Percentiles rank a stretch among this genome's conserved stretches.
phyloP scores from a whole-genome alignment of 2,329 filamentous ascomycete species.

The Coniosporium uncinatum region DNA sequence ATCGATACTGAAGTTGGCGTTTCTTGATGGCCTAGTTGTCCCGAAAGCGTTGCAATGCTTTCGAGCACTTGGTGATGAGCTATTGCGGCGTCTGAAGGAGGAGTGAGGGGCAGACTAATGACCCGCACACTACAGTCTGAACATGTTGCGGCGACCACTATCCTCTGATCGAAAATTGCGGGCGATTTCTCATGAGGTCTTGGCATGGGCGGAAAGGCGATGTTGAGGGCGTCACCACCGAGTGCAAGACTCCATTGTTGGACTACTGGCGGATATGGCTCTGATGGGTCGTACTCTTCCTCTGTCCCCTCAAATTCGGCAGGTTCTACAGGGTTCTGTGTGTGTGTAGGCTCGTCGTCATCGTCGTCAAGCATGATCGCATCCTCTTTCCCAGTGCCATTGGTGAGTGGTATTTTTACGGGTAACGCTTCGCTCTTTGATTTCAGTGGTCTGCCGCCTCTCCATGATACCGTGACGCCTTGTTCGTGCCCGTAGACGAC shows the following conservation, averaged over 20 bases:
- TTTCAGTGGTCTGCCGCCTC: constrained; percentile 47
- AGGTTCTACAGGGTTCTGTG: constrained; percentile 10
- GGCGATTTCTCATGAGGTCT: constrained; percentile 26
- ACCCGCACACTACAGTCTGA: constrained; percentile 50
- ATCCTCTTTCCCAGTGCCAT: constrained; percentile 31
- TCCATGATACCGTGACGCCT: constrained; percentile 54
- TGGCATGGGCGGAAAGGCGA: constrained; percentile 41
- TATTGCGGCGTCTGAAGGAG: not conserved
- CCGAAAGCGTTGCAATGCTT: not conserved
- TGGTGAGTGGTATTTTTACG: constrained; percentile 18
- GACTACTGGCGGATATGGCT: constrained; percentile 47
- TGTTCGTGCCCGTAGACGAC: constrained; percentile 53
- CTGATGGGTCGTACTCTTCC: constrained; percentile 50
- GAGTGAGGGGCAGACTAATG: constrained; percentile 43
- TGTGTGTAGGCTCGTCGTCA: constrained; percentile 41
- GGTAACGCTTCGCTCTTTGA: constrained; percentile 9
- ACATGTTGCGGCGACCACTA: constrained; percentile 49
- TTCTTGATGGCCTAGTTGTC: constrained; percentile 31
- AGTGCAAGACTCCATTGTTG: constrained; percentile 49
- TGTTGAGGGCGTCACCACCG: constrained; percentile 43
- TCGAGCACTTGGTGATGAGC: not conserved
- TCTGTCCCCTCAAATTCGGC: constrained; percentile 47
- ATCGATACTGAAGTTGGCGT: constrained; percentile 44
- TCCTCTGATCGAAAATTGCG: constrained; percentile 38
- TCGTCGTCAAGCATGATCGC: constrained; percentile 49